Base-by-base conservation (phyloP, 352 stramenopile genomes). In the Blastocystis sp. region DNA sequence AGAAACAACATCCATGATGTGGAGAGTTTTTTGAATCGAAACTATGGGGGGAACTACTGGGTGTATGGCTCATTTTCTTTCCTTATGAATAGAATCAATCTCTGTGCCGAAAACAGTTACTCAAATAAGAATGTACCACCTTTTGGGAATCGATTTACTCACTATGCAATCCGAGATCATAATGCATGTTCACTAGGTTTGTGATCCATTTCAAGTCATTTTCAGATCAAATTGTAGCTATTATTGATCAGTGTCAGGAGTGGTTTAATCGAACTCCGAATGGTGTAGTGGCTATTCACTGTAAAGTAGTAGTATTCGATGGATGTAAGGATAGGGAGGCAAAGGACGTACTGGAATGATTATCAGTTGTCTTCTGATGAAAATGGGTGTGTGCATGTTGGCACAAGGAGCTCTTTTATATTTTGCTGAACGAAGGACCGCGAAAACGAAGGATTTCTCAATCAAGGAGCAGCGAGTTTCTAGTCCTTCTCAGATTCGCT, bases 1-100 rank as follows among this genome's bases (percentile, higher is more conserved):
- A 26, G 84, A 37, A 90, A 90, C 61, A 79, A 64, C 39, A 87
- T 90, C 15, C 68, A 90, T 37, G 73, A 90, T 20, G 84, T 90
- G 7, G 84, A 79, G 50, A 23, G 70, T 2, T 90, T 76, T 43
- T 39, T 90, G 53, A 80, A 90, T 29, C 43, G 37, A 6, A 55
- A 15, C 8, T 61, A 88, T 34, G 66, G 50, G 43, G 63, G 66
- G 4, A 29, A 80, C 50, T 90, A 90, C 61, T 73, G 54, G 59
- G 84, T 90, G 77, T 88, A 88, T 3, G 20, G 0, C 37, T 26
- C 3, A 6, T 41, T 23, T 4, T 37, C 18, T 43, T 18, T 6
- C 5, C 15, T 37, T 37, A 54, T 26, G n/a, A 20, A 23, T 55
- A 88, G 77, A 7, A 45, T 79, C 18, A 90, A 90, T 47, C 59